These are phyloP conservation scores for Chaetoceros muelleri DNA, from an alignment of 108 stramenopile species.

Conservation along the genomic window DNA sequence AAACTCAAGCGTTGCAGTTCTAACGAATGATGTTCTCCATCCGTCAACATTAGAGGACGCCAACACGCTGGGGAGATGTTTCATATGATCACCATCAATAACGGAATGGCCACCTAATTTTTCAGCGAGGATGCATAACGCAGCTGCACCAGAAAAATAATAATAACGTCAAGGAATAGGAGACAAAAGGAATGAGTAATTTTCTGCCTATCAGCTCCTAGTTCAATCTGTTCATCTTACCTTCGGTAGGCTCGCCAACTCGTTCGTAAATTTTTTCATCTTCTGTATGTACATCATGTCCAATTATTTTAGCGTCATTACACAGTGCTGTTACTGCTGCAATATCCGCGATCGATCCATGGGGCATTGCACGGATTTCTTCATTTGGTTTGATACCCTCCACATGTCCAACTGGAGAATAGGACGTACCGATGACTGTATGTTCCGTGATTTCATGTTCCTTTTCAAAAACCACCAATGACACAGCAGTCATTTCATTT, in stretches of 20 bases:
- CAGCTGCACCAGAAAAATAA: conserved; percentile 29
- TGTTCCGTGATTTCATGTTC: conserved; percentile 40
- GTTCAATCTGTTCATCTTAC: not conserved
- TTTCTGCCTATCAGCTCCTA: too few relatives aligned
- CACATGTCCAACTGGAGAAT: conserved; percentile 59
- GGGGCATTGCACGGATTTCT: conserved; percentile 29
- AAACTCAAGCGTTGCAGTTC: conserved; percentile 91
- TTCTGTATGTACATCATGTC: conserved; percentile 22
- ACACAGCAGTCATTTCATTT: conserved; percentile 97
- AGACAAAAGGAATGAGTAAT: too few relatives aligned
- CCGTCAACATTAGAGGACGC: conserved; percentile 58
- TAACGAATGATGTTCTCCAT: conserved; percentile 46
- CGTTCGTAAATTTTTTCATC: conserved; percentile 44
- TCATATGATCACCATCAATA: conserved; percentile 8
- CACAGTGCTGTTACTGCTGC: conserved; percentile 69
- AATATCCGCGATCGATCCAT: conserved; percentile 48
- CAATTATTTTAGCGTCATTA: conserved; percentile 77
- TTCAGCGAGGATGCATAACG: conserved; percentile 86
- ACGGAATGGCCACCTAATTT: conserved; percentile 61
- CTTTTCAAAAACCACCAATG: conserved; percentile 46
- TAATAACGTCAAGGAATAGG: not conserved
- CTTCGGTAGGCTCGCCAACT: conserved; percentile 95
- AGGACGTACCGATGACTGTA: conserved; percentile 55
- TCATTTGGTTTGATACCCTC: conserved; percentile 36
- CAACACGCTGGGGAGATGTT: conserved; percentile 28